phyloP scores from a whole-genome alignment of 345 rosid species.

The Salix purpurea region DNA sequence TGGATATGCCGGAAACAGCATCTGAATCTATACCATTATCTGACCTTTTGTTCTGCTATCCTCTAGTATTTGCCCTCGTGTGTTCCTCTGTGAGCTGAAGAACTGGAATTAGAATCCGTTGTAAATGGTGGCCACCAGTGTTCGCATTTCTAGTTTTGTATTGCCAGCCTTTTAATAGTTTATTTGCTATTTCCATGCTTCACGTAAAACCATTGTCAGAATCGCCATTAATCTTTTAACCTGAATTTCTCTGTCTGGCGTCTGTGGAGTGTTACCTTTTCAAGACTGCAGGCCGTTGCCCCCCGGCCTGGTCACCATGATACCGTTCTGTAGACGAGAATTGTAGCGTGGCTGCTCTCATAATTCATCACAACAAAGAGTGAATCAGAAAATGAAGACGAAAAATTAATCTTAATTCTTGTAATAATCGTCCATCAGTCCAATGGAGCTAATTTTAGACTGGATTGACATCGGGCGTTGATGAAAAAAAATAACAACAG shows the following conservation, averaged over 20 bases:
- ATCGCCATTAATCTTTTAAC: no score
- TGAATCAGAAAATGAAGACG: not conserved
- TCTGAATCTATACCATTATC: not conserved
- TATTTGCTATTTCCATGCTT: not conserved
- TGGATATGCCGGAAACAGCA: not conserved
- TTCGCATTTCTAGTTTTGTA: not conserved
- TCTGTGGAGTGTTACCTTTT: not conserved
- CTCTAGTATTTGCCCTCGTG: not conserved
- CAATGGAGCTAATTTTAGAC: not conserved
- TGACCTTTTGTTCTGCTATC: not conserved
- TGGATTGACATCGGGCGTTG: not conserved
- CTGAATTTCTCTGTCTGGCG: not conserved
- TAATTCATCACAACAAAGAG: not conserved
- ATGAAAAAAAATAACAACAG: no score
- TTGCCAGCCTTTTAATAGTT: not conserved
- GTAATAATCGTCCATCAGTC: not conserved
- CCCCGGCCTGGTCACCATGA: not conserved
- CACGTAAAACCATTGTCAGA: not conserved
- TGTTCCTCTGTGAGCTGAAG: not conserved
- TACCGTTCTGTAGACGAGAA: not conserved
- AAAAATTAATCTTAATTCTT: no score
- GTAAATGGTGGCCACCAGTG: not conserved
- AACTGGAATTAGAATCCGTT: not conserved
- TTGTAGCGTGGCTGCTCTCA: not conserved
- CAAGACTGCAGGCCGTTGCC: not conserved